phyloP scores from a whole-genome alignment of 208 protist species.

The Leishmania turanica region DNA sequence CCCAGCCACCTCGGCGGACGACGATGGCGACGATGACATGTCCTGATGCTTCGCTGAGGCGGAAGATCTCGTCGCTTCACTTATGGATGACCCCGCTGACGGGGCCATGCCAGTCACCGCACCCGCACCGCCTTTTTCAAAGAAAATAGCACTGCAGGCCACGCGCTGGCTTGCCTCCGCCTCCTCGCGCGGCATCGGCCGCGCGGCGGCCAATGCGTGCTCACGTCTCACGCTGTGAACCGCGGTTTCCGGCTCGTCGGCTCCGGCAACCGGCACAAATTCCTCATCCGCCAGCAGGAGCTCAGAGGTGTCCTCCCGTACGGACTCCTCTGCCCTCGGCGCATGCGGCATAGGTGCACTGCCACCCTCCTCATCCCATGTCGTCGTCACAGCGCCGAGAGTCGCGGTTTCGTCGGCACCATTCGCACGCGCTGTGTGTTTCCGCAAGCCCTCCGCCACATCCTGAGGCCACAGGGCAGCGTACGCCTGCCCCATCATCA shows the following conservation, averaged over 20 bases:
- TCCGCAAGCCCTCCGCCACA: background rate
- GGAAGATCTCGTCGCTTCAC: background rate
- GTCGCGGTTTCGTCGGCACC: background rate
- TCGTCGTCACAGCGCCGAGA: background rate
- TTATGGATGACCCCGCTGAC: background rate
- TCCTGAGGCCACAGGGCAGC: constrained; percentile 23
- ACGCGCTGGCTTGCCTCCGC: background rate
- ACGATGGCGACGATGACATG: background rate
- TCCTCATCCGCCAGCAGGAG: background rate
- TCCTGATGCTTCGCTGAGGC: background rate
- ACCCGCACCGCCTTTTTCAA: background rate
- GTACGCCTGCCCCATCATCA: constrained; percentile 60
- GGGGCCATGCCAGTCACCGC: background rate
- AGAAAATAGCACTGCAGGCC: background rate
- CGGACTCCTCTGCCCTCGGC: background rate
- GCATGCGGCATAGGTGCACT: background rate
- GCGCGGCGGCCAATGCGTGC: background rate
- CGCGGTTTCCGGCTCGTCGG: background rate
- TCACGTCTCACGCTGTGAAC: background rate
- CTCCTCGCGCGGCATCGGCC: constrained; percentile 4
- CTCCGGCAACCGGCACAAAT: background rate
- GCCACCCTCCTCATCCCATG: background rate
- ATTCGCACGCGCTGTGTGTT: background rate
- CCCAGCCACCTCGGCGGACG: background rate
- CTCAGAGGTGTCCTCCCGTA: background rate